phyloP scores from a whole-genome alignment of 495 filamentous ascomycete species.

The Amniculicola lignicola region DNA sequence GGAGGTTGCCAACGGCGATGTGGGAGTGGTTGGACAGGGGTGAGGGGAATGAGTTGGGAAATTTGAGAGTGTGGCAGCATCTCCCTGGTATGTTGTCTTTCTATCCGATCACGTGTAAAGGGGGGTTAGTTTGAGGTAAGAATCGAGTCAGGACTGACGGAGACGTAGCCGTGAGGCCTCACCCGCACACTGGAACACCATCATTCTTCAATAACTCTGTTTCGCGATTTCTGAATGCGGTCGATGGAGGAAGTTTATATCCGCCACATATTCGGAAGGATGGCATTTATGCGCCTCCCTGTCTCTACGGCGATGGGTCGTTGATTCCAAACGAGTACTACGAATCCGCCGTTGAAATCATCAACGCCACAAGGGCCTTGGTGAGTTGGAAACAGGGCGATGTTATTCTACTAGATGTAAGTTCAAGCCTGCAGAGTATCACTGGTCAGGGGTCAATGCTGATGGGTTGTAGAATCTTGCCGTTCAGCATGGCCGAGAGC shows the following conservation, averaged over 20 bases:
- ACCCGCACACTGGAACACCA: slow-evolving; percentile 1
- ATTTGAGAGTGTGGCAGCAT: slow-evolving; percentile 17
- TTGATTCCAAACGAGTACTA: slow-evolving; percentile 14
- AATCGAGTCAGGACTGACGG: no score
- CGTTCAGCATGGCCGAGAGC: background rate
- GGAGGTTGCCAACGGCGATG: slow-evolving; percentile 5
- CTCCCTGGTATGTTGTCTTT: no score
- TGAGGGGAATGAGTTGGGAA: slow-evolving; percentile 5
- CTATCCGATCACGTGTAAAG: no score
- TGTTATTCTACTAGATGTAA: slow-evolving; percentile 9
- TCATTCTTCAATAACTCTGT: slow-evolving; percentile 18
- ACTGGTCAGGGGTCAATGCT: no score
- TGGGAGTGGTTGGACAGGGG: slow-evolving; percentile 16
- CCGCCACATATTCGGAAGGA: slow-evolving; percentile 11
- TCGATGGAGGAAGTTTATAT: slow-evolving; percentile 1
- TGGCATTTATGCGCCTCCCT: slow-evolving; percentile 6
- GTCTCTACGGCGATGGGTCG: slow-evolving; percentile 17
- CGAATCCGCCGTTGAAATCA: slow-evolving; percentile 7
- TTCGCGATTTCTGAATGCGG: slow-evolving; percentile 12
- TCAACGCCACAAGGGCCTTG: slow-evolving; percentile 1
- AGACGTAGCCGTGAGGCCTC: slow-evolving; percentile 1
- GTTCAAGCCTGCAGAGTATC: no score
- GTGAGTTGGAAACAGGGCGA: slow-evolving; percentile 13
- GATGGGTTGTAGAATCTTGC: no score
- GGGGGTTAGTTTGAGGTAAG: no score